Base-by-base conservation (phyloP, 208 protist genomes). In the Crithidia mellificae region DNA sequence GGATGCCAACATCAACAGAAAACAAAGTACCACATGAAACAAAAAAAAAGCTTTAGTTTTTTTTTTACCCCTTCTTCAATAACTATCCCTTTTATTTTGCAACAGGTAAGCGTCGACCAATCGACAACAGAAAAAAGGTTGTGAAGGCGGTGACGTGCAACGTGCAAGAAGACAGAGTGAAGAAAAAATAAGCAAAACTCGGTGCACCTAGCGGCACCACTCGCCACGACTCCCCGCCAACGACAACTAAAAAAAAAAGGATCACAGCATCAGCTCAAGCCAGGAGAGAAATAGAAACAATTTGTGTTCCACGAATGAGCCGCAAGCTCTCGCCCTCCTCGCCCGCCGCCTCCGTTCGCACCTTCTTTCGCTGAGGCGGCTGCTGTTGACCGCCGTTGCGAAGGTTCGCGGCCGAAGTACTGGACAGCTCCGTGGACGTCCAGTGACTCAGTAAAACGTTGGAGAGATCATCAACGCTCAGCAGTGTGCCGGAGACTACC, bases 401-500 rank as follows among this genome's bases (percentile, higher is more conserved):
- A 14, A 27, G 20, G 8, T n/a, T 15, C 4, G 15, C n/a, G 20
- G 2, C 46, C 22, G 46, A 22, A 22, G 46, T n/a, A 27, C 22
- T 20, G 22, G 22, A 2, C 6, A 20, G 4, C 14, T 68, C 56
- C 6, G 54, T 59, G 47, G 68, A 68, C 4, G 24, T 43, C 85
- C 83, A 92, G 62, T 80, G 49, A 56, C 72, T 49, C 56, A 93
- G 17, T 46, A 91, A 53, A 19, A 91, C 63, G 58, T 93, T 93
- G 55, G 83, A 81, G 25, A 87, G 69, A 29, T 93, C 87, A 63
- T 93, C 87, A 7, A 91, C 76, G 22, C 76, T 80, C 29, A 88
- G 34, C 49, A 93, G 68, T n/a, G 72, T 85, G 15, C 87, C 87
- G 24, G 44, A 12, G 30, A 75, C 69, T 25, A 64, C 54, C 25